These are phyloP conservation scores for Fomes fomentarius DNA, from an alignment of 1,284 basidiomycete species.

Conservation along the genomic window DNA sequence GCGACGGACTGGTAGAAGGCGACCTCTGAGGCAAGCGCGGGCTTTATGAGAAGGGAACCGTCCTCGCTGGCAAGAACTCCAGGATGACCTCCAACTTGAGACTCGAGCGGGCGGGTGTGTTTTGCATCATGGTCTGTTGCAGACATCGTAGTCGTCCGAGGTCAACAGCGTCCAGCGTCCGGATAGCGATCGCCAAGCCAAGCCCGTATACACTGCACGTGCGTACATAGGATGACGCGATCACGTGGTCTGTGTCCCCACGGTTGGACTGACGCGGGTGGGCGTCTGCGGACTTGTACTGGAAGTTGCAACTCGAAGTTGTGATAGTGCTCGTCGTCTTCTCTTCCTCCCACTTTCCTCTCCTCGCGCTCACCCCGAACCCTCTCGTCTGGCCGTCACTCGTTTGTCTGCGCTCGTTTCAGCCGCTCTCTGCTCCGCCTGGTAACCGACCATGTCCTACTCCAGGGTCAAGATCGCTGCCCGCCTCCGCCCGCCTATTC, in stretches of 20 bases:
- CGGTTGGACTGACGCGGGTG: neutral
- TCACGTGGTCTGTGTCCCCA: neutral
- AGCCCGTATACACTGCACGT: too few species aligned
- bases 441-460: constrained; percentile 23
- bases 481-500: constrained; percentile 63
- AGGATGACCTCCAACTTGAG: constrained; percentile 89
- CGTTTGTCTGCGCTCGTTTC: neutral
- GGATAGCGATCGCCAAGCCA: too few species aligned
- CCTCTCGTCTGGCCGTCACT: too few species aligned
- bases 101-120: constrained; percentile 38
- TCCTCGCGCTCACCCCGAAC: neutral
- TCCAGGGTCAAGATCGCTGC: constrained; percentile 57
- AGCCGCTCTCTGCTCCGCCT: neutral
- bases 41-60: constrained; percentile 85
- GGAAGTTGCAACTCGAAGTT: too few species aligned
- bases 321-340: too few species aligned
- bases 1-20: constrained; percentile 79
- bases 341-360: too few species aligned
- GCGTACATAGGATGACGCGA: too few species aligned
- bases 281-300: too few species aligned
- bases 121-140: neutral
- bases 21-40: constrained; percentile 72
- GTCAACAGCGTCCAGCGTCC: too few species aligned
- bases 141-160: constrained; percentile 4
- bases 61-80: constrained; percentile 78